Evolutionary conservation across 805 yeast species (phyloP).

Genomic region (Saturnispora dispora): DNA sequence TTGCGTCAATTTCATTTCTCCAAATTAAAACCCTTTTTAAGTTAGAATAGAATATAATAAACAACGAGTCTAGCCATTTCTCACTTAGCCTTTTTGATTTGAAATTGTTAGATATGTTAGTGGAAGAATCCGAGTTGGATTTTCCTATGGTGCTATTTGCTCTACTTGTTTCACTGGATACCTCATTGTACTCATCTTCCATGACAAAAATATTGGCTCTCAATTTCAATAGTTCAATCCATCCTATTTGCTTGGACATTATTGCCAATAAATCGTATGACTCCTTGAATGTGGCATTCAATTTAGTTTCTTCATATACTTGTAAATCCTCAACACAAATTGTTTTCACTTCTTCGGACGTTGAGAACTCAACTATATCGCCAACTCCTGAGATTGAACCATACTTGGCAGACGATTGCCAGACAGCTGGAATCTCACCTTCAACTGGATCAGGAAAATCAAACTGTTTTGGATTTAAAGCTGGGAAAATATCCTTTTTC

Average conservation of each 20-base stretch:
- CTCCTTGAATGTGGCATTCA: conserved; percentile 44
- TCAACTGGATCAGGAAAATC: conserved; percentile 45
- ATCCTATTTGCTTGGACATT: conserved; percentile 62
- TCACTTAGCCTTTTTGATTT: conserved; percentile 52
- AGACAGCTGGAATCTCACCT: conserved; percentile 41
- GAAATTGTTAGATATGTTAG: conserved; percentile 21
- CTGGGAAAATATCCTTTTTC: conserved; percentile 36
- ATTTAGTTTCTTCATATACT: conserved; percentile 39
- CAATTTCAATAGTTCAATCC: conserved; percentile 65
- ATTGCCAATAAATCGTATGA: conserved; percentile 67
- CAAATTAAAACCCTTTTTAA: conserved; percentile 67
- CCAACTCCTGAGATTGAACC: conserved; percentile 29
- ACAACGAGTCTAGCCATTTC: conserved; percentile 63
- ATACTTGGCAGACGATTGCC: conserved; percentile 31
- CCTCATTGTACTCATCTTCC: conserved; percentile 52
- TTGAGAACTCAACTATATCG: conserved; percentile 27
- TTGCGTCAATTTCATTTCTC: conserved; percentile 22
- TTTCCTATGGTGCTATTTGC: conserved; percentile 4
- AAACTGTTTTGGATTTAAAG: conserved; percentile 36
- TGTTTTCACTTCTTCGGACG: conserved; percentile 28
- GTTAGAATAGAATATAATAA: conserved; percentile 61
- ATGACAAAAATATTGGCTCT: conserved; percentile 73
- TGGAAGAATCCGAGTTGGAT: conserved; percentile 9
- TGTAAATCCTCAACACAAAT: conserved; percentile 41
- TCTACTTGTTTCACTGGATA: conserved; percentile 14